These are phyloP conservation scores for Syzygium aromaticum DNA, from an alignment of 345 rosid genomes.

Conservation along the genomic window DNA sequence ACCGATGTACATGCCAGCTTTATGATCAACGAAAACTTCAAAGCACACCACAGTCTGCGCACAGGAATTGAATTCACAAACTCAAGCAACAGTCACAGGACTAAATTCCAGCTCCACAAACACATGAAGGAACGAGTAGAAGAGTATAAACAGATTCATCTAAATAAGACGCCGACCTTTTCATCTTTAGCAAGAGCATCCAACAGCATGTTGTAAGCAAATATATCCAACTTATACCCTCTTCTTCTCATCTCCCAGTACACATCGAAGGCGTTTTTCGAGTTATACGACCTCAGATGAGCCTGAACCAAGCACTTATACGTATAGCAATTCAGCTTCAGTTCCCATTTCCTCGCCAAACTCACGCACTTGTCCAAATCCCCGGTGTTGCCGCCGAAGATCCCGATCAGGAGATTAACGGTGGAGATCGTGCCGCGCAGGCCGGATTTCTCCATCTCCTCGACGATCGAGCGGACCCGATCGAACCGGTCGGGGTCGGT, in stretches of 20 bases:
- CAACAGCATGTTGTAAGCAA: conserved; percentile 83
- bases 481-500: conserved; percentile 31
- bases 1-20: neutral
- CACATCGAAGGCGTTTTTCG: conserved; percentile 40
- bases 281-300: conserved; percentile 54
- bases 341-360: conserved; percentile 61
- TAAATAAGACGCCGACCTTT: conserved; percentile 32
- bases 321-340: conserved; percentile 68
- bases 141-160: neutral
- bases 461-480: conserved; percentile 36
- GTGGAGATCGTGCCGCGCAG: conserved; percentile 63
- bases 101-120: neutral
- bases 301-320: conserved; percentile 85
- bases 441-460: conserved; percentile 47
- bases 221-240: conserved; percentile 62
- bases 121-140: neutral
- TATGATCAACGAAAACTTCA: neutral
- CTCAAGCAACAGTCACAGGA: neutral
- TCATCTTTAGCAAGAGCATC: conserved; percentile 75
- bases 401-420: conserved; percentile 65
- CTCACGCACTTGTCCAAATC: conserved; percentile 49
- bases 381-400: conserved; percentile 36
- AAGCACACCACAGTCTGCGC: neutral
- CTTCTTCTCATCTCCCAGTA: conserved; percentile 63
- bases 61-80: neutral